A percentile compares a stretch with the other conserved stretches of the same genome.
Evolutionary conservation across 495 filamentous ascomycete genomes (phyloP).

Genomic region (Staphylotrichum longicolle): DNA sequence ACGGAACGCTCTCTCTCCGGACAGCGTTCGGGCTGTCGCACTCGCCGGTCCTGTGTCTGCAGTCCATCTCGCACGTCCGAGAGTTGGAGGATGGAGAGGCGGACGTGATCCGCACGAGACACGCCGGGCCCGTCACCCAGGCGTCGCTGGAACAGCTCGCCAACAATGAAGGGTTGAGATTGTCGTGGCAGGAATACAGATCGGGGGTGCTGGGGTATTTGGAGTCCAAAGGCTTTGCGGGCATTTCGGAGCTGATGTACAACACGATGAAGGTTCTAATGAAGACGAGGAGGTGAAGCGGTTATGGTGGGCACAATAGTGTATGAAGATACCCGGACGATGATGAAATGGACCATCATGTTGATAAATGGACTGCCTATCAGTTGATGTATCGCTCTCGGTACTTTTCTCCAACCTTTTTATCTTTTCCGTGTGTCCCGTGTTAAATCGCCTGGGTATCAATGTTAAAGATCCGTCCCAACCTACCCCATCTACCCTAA

Average conservation of each 20-base stretch:
- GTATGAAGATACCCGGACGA: neutral
- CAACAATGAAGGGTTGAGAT: conserved; percentile 64
- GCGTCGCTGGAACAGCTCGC: conserved; percentile 59
- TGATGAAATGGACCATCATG: neutral
- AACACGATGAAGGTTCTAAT: conserved; percentile 77
- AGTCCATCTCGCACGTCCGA: conserved; percentile 66
- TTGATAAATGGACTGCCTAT: conserved; percentile 12
- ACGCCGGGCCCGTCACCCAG: conserved; percentile 77
- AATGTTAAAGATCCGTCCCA: conserved; percentile 23
- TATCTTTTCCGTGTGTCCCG: conserved; percentile 7
- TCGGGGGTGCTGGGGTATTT: conserved; percentile 70
- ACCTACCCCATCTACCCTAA: neutral
- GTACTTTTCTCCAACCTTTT: neutral
- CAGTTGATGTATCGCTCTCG: conserved; percentile 10
- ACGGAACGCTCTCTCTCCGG: conserved; percentile 47
- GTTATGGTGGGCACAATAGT: neutral
- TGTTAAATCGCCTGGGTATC: conserved; percentile 32
- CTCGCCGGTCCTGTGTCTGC: conserved; percentile 61
- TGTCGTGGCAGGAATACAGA: conserved; percentile 73
- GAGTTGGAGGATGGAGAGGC: conserved; percentile 59
- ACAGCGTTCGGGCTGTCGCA: conserved; percentile 69
- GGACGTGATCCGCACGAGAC: conserved; percentile 47
- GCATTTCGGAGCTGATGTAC: conserved; percentile 72
- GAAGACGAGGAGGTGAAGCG: conserved; percentile 32
- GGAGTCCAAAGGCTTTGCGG: conserved; percentile 61